Conservation (phyloP, 495 filamentous ascomycete species). For the Penicillium diatomitis region DNA sequence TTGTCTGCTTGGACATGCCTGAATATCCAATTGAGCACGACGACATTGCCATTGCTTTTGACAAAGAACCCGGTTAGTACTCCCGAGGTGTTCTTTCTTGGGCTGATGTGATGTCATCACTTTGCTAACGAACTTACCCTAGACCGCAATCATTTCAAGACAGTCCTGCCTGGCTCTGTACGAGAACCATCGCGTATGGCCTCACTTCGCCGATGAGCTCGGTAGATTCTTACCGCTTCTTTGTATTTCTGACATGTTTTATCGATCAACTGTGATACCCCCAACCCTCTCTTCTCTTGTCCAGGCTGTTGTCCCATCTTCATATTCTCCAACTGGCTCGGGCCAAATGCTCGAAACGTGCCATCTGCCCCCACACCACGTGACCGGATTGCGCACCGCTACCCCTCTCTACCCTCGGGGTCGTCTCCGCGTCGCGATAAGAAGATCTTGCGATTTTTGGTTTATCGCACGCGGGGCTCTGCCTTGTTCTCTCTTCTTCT, state of each 20-base stretch:
- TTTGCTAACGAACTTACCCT: constrained; percentile 3
- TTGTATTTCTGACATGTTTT: background rate
- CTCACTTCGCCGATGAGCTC: constrained; percentile 34
- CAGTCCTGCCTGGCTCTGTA: constrained; percentile 37
- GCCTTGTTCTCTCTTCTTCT: background rate
- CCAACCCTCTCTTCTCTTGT: background rate
- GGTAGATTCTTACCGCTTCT: background rate
- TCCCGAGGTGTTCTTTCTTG: background rate
- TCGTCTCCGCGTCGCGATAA: constrained; percentile 2
- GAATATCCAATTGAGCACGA: constrained; percentile 87
- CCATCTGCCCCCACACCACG: constrained; percentile 10
- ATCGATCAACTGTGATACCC: constrained; percentile 3
- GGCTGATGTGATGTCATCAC: no score
- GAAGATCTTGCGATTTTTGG: no score
- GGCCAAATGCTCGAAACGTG: background rate
- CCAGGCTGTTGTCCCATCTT: background rate
- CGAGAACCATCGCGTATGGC: constrained; percentile 40
- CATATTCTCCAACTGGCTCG: no score
- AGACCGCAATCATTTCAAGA: constrained; percentile 41
- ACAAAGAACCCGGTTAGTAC: constrained; percentile 63
- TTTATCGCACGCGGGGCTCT: no score
- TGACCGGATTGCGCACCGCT: constrained; percentile 13
- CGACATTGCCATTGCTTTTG: constrained; percentile 78
- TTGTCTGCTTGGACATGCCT: constrained; percentile 74
- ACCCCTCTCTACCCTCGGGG: constrained; percentile 5